Conservation (phyloP, 768 basidiomycete species). For the Botryobasidium botryosum region DNA sequence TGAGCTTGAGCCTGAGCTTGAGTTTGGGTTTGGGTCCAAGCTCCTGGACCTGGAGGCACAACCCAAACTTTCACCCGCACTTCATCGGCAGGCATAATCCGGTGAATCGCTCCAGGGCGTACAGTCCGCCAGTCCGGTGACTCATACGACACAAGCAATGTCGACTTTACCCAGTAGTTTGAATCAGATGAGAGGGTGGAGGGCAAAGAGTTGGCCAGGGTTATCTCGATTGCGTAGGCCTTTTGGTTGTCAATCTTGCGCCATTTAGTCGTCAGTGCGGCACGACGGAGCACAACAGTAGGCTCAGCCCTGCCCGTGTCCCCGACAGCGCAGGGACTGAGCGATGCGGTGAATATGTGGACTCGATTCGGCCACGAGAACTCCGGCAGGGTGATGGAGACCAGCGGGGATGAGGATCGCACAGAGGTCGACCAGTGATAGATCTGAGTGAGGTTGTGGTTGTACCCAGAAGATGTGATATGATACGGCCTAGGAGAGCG, state of each 20-base stretch:
- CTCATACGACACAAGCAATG: not conserved
- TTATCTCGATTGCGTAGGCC: constrained; percentile 27
- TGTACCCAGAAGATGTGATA: not conserved
- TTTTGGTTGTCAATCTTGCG: constrained; percentile 7
- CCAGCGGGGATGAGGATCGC: constrained; percentile 24
- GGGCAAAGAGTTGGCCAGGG: constrained; percentile 34
- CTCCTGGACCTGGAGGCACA: not conserved
- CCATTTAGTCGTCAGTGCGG: constrained; percentile 9
- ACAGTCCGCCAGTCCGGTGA: constrained; percentile 24
- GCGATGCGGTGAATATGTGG: constrained; percentile 15
- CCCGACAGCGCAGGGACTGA: constrained; percentile 10
- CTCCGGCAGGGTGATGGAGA: constrained; percentile 30
- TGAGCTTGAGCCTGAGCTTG: too few species aligned
- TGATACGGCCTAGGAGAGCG: constrained; percentile 14
- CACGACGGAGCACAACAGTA: constrained; percentile 1
- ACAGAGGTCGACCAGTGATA: constrained; percentile 13
- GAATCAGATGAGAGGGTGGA: constrained; percentile 11
- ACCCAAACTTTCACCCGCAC: constrained; percentile 28
- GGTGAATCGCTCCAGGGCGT: constrained; percentile 24
- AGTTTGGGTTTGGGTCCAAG: not conserved
- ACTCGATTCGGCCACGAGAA: constrained; percentile 20
- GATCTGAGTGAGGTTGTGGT: constrained; percentile 15
- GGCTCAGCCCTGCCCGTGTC: not conserved
- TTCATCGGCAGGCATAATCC: constrained; percentile 36
- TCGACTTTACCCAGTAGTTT: constrained; percentile 3